Conservation (phyloP, 805 yeast genomes). For the Maudiozyma serrabonitensis region DNA sequence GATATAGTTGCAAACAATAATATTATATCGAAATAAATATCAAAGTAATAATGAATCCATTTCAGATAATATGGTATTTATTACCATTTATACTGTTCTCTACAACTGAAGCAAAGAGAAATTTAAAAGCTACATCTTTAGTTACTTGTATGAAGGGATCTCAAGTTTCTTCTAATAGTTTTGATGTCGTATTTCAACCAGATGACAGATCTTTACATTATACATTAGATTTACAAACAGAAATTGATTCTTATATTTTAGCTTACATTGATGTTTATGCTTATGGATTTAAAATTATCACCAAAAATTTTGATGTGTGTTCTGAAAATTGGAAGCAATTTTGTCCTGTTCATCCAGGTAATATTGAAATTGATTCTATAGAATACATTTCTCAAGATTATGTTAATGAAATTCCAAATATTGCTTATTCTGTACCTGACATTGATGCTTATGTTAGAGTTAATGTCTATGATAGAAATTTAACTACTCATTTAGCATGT, state of each 20-base stretch:
- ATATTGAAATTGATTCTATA: constrained; percentile 64
- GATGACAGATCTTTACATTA: constrained; percentile 59
- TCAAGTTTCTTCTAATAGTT: constrained; percentile 60
- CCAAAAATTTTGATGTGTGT: constrained; percentile 55
- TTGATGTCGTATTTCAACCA: constrained; percentile 70
- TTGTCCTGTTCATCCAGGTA: constrained; percentile 82
- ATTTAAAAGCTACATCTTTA: constrained; percentile 57
- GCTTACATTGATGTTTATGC: constrained; percentile 79
- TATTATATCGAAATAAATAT: not conserved
- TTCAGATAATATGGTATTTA: constrained; percentile 1
- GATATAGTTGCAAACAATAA: not conserved
- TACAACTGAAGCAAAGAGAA: constrained; percentile 21
- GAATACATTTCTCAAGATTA: constrained; percentile 47
- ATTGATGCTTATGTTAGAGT: constrained; percentile 71
- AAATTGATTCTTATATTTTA: constrained; percentile 51
- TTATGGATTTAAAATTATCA: constrained; percentile 71
- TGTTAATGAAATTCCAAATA: constrained; percentile 61
- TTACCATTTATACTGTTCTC: not conserved
- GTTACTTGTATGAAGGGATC: constrained; percentile 82
- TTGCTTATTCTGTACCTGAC: constrained; percentile 81
- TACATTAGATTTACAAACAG: constrained; percentile 60
- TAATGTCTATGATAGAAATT: constrained; percentile 33
- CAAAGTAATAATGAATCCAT: not conserved
- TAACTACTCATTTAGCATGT: constrained; percentile 50
- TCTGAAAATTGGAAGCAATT: constrained; percentile 65